A percentile compares a stretch with the other conserved stretches of the same genome.
phyloP scores from a whole-genome alignment of 176 grass and related monocot genomes.

The Metroxylon sagu region DNA sequence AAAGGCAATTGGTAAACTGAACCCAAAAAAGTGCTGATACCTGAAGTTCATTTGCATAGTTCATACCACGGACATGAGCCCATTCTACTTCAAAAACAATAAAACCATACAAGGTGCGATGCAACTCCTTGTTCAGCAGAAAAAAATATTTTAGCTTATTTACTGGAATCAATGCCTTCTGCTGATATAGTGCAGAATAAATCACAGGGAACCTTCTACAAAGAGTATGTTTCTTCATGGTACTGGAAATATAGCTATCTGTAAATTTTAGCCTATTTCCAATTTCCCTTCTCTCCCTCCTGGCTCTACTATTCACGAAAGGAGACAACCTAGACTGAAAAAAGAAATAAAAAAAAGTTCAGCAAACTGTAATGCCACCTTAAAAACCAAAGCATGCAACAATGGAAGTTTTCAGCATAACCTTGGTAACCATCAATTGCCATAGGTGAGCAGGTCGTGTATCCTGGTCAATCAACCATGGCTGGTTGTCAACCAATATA shows the following conservation, averaged over 20 bases:
- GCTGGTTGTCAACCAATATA: constrained; percentile 74
- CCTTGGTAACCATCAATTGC: constrained; percentile 97
- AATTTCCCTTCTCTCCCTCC: constrained; percentile 53
- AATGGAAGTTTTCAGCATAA: constrained; percentile 23
- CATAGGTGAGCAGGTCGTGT: constrained; percentile 76
- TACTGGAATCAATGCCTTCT: constrained; percentile 58
- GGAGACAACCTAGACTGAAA: constrained; percentile 80
- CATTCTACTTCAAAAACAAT: constrained; percentile 92
- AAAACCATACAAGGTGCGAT: constrained; percentile 80
- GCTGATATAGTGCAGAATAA: constrained; percentile 57
- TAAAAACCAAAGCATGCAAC: background rate
- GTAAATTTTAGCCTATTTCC: constrained; percentile 44
- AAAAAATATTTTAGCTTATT: constrained; percentile 72
- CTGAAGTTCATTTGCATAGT: constrained; percentile 98
- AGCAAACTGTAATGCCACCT: constrained; percentile 8
- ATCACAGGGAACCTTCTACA: constrained; percentile 75
- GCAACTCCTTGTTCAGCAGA: constrained; percentile 70
- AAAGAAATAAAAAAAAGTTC: constrained; percentile 26
- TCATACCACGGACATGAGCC: constrained; percentile 69
- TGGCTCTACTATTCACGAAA: constrained; percentile 57
- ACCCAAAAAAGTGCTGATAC: constrained; percentile 19
- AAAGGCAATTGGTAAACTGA: background rate
- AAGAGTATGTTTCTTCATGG: constrained; percentile 30
- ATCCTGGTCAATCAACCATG: constrained; percentile 75
- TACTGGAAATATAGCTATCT: constrained; percentile 28